Conservation (phyloP, 495 filamentous ascomycete genomes). For the Penicillium ucsense region DNA sequence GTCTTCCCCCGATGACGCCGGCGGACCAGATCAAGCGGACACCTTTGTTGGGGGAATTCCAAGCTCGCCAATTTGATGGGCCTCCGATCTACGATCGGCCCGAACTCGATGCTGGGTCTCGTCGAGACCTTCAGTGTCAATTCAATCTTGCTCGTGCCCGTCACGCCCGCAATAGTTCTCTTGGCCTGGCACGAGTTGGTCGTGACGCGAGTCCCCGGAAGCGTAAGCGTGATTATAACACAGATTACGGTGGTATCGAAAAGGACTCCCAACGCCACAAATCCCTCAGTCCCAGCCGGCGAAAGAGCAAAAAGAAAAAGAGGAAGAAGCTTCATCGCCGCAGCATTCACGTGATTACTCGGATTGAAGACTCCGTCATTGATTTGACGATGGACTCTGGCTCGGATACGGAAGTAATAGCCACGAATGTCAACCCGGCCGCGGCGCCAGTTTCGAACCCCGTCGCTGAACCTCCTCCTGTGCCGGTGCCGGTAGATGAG, state of each 20-base stretch:
- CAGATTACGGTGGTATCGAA: not conserved
- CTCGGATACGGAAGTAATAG: not conserved
- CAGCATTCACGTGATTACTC: not conserved
- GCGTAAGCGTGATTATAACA: not conserved
- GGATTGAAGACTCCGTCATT: slow-evolving; percentile 8
- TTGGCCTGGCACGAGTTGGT: slow-evolving; percentile 5
- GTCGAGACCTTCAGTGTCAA: slow-evolving; percentile 9
- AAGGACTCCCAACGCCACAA: not conserved
- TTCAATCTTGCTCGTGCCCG: slow-evolving; percentile 20
- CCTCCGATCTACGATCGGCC: slow-evolving; percentile 7
- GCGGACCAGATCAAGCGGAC: slow-evolving; percentile 9
- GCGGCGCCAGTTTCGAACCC: not conserved
- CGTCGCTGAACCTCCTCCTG: not conserved
- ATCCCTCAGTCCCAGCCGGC: not conserved
- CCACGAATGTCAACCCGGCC: not conserved
- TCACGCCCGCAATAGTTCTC: slow-evolving; percentile 8
- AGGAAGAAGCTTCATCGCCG: not conserved
- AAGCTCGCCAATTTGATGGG: slow-evolving; percentile 24
- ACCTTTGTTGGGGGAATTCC: slow-evolving; percentile 12
- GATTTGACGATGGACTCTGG: slow-evolving; percentile 27
- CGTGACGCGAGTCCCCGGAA: slow-evolving; percentile 2
- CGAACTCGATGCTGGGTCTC: slow-evolving; percentile 13
- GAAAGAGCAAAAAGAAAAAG: slow-evolving; percentile 2
- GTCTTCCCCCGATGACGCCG: slow-evolving; percentile 1
- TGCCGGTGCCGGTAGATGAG: not conserved